phyloP scores from a whole-genome alignment of 345 rosid species.

The Salix udensis region DNA sequence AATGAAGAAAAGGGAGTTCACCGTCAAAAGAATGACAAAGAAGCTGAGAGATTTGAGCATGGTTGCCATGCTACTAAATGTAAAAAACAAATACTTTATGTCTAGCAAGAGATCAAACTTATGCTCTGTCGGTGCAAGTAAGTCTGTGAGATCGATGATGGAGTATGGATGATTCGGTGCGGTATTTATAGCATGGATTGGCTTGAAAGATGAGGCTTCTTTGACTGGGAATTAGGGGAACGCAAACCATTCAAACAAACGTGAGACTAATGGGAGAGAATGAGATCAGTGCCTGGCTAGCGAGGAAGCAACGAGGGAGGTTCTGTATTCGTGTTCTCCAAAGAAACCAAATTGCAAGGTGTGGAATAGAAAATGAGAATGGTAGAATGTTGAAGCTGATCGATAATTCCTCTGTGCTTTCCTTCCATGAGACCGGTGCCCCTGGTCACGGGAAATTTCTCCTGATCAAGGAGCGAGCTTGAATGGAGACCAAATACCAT shows the following conservation, averaged over 20 bases:
- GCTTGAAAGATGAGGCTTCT: not conserved
- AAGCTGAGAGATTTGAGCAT: conserved; percentile 15
- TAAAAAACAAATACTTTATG: too few species aligned
- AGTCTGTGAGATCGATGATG: not conserved
- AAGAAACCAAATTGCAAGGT: conserved; percentile 18
- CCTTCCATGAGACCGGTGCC: too few species aligned
- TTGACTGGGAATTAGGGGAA: conserved; percentile 15
- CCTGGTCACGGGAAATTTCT: too few species aligned
- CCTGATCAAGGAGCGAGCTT: not conserved
- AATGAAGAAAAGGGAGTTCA: conserved; percentile 21
- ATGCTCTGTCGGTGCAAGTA: not conserved
- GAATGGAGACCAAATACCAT: not conserved
- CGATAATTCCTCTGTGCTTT: too few species aligned
- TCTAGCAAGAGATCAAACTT: not conserved
- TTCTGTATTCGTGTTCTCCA: conserved; percentile 5
- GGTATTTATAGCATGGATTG: not conserved
- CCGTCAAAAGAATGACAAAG: conserved; percentile 19
- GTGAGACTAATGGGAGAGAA: not conserved
- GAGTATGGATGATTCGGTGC: not conserved
- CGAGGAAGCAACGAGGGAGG: conserved; percentile 34
- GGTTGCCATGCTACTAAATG: conserved; percentile 21
- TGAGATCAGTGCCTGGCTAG: not conserved
- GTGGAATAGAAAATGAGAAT: not conserved
- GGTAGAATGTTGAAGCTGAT: not conserved
- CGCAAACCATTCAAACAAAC: conserved; percentile 3